phyloP scores from a whole-genome alignment of 2,329 filamentous ascomycete species.

The Cytospora piceae region DNA sequence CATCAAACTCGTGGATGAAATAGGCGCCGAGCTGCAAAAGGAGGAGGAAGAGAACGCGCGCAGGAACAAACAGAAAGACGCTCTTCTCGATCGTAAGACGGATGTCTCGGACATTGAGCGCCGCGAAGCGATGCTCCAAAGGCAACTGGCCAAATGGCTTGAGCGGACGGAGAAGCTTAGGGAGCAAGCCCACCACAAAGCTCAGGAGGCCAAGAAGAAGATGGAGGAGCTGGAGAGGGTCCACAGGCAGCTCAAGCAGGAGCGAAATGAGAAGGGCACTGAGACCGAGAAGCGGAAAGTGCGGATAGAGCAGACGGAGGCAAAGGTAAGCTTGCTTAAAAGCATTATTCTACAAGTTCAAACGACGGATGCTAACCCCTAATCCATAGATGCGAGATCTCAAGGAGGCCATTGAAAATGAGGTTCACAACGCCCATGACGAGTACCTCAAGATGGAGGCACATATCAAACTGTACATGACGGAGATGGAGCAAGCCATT shows the following conservation, averaged over 20 bases:
- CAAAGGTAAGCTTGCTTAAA: slow-evolving; percentile 70
- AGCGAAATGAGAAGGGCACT: slow-evolving; percentile 82
- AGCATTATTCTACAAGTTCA: slow-evolving; percentile 11
- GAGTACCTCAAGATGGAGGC: slow-evolving; percentile 98
- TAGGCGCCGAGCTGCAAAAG: slow-evolving; percentile 79
- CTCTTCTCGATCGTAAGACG: slow-evolving; percentile 83
- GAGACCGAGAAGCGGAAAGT: slow-evolving; percentile 92
- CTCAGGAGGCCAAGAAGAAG: slow-evolving; percentile 76
- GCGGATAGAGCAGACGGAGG: slow-evolving; percentile 97
- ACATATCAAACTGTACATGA: slow-evolving; percentile 96
- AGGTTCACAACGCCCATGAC: slow-evolving; percentile 86
- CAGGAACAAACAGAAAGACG: slow-evolving; percentile 81
- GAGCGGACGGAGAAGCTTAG: slow-evolving; percentile 85
- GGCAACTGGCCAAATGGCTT: slow-evolving; percentile 83
- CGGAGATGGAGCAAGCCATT: slow-evolving; percentile 95
- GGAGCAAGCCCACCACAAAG: slow-evolving; percentile 79
- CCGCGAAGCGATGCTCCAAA: slow-evolving; percentile 79
- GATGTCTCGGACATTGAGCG: slow-evolving; percentile 91
- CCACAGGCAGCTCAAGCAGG: slow-evolving; percentile 80
- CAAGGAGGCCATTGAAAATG: slow-evolving; percentile 95
- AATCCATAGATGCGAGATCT: slow-evolving; percentile 83
- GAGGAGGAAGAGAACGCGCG: slow-evolving; percentile 88
- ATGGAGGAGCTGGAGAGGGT: slow-evolving; percentile 87
- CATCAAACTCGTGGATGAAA: slow-evolving; percentile 87
- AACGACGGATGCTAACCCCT: slow-evolving; percentile 33